Conservation (phyloP, 805 yeast genomes). For the Wickerhamomyces bisporus region DNA sequence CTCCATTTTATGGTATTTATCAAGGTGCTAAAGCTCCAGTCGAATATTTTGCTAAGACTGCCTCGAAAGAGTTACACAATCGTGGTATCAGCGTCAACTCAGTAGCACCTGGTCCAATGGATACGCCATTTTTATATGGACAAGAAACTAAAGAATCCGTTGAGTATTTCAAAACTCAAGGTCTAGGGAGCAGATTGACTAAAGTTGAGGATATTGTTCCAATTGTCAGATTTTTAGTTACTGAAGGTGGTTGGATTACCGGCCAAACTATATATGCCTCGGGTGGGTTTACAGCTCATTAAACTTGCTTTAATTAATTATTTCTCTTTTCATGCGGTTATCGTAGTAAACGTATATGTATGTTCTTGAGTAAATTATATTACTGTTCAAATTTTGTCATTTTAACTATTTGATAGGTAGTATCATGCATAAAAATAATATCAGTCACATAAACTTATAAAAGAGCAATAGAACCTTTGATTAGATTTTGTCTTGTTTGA, state of each 20-base stretch:
- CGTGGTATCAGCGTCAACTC: slow-evolving; percentile 46
- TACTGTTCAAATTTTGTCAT: too few relatives aligned
- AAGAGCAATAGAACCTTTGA: too few relatives aligned
- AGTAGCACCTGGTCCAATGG: slow-evolving; percentile 67
- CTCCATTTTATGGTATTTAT: slow-evolving; percentile 45
- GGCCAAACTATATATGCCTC: slow-evolving; percentile 64
- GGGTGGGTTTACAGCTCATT: slow-evolving; percentile 65
- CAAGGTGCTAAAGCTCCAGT: slow-evolving; percentile 58
- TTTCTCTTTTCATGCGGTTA: too few relatives aligned
- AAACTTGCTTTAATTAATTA: too few relatives aligned
- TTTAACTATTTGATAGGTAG: too few relatives aligned
- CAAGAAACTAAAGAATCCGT: slow-evolving; percentile 51
- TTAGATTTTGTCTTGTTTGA: too few relatives aligned
- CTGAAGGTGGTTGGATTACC: slow-evolving; percentile 65
- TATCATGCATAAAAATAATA: too few relatives aligned
- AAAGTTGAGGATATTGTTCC: slow-evolving; percentile 60
- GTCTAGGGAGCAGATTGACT: slow-evolving; percentile 46
- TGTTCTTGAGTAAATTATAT: too few relatives aligned
- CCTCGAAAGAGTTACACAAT: slow-evolving; percentile 47
- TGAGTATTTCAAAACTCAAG: slow-evolving; percentile 49
- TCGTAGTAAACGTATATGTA: too few relatives aligned
- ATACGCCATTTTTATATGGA: slow-evolving; percentile 58
- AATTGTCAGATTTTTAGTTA: slow-evolving; percentile 50
- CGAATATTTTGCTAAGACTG: slow-evolving; percentile 45
- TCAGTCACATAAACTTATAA: too few relatives aligned